A percentile compares a stretch with the other conserved stretches of the same genome.
Conservation (phyloP, 139 green algal species). For the Gonium pectorale region DNA sequence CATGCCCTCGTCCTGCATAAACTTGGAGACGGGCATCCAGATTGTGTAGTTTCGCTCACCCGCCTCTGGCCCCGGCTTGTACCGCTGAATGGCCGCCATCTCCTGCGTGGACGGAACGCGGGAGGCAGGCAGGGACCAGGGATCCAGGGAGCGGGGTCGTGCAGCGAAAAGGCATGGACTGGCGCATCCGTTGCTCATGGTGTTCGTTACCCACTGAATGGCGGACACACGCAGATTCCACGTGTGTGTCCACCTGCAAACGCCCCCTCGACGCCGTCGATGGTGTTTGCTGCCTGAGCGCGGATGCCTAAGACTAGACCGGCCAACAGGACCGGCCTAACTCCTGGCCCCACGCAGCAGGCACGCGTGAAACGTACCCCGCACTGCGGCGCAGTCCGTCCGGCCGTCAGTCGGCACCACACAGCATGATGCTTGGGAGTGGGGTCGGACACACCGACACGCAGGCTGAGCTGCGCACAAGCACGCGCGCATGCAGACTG, state of each 20-base stretch:
- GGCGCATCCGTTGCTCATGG: not conserved
- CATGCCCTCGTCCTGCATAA: not conserved
- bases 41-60: not conserved
- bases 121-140: not conserved
- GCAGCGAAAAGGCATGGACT: not conserved
- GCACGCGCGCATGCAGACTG: not conserved
- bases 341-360: not conserved
- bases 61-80: conserved; percentile 2
- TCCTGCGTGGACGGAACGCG: not conserved
- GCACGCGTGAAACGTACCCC: not conserved
- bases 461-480: not conserved
- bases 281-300: not conserved
- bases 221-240: no score
- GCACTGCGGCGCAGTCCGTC: not conserved
- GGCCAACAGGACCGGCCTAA: no score
- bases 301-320: no score
- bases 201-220: not conserved
- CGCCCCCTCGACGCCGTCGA: not conserved
- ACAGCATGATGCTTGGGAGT: not conserved
- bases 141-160: not conserved
- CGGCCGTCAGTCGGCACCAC: not conserved
- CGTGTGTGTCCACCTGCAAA: not conserved
- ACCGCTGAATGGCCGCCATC: not conserved
- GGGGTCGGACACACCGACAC: not conserved
- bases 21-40: not conserved